phyloP scores from a whole-genome alignment of 208 protist species.

The Crithidia mellificae region DNA sequence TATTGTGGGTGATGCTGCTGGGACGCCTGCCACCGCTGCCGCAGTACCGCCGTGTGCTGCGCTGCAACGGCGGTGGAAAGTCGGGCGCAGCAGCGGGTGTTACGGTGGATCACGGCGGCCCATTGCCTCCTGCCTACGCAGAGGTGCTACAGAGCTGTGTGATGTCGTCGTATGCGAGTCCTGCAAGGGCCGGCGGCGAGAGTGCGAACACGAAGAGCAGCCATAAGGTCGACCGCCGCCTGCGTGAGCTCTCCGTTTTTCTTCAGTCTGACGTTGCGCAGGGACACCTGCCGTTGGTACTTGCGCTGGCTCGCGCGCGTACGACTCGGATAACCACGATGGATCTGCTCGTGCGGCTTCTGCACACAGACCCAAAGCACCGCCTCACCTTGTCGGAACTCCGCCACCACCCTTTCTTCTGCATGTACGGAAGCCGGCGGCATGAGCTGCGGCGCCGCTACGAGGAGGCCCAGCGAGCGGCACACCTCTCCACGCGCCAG shows the following conservation, averaged over 20 bases:
- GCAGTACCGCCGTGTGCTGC: conserved; percentile 20
- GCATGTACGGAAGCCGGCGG: conserved; percentile 20
- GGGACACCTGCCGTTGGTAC: conserved; percentile 14
- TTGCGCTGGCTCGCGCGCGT: conserved; percentile 22
- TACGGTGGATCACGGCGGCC: neutral
- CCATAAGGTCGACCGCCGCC: neutral
- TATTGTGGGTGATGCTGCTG: conserved; percentile 61
- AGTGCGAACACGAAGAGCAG: neutral
- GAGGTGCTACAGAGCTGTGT: conserved; percentile 11
- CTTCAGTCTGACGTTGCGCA: conserved; percentile 10
- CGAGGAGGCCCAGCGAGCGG: neutral
- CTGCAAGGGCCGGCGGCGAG: neutral
- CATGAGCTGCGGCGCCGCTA: conserved; percentile 19
- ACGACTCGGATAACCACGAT: conserved; percentile 11
- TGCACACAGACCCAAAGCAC: conserved; percentile 34
- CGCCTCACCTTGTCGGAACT: conserved; percentile 41
- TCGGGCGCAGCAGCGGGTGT: neutral
- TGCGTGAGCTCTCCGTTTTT: conserved; percentile 14
- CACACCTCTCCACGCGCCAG: conserved; percentile 1
- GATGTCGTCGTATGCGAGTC: conserved; percentile 13
- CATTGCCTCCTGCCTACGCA: conserved; percentile 2
- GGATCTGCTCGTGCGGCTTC: conserved; percentile 32
- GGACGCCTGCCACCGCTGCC: conserved; percentile 40
- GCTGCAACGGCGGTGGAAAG: neutral
- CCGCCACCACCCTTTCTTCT: conserved; percentile 28